A percentile compares a stretch with the other conserved stretches of the same genome.
Evolutionary conservation across 805 yeast genomes (phyloP).

Genomic region (Yarrowia divulgata): DNA sequence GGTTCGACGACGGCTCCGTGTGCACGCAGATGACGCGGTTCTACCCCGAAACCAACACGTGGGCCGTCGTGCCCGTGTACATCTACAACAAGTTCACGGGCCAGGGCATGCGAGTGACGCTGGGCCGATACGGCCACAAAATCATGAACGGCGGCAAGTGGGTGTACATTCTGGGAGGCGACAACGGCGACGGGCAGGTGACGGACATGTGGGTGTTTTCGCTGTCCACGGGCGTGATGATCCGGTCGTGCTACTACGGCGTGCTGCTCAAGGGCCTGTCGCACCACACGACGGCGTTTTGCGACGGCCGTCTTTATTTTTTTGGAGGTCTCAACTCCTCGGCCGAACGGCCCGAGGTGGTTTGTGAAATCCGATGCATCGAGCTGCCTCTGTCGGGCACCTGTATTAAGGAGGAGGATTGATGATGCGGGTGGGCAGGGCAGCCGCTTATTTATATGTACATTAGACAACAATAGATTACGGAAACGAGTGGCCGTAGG

Average conservation of each 20-base stretch:
- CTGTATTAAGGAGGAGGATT: slow-evolving; percentile 29
- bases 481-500: no score
- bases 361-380: slow-evolving; percentile 37
- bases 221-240: slow-evolving; percentile 42
- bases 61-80: slow-evolving; percentile 12
- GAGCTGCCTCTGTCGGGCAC: slow-evolving; percentile 29
- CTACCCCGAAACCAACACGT: slow-evolving; percentile 11
- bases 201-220: slow-evolving; percentile 41
- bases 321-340: slow-evolving; percentile 44
- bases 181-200: slow-evolving; percentile 43
- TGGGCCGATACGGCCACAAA: slow-evolving; percentile 42
- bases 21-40: slow-evolving; percentile 7
- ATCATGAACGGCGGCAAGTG: slow-evolving; percentile 39
- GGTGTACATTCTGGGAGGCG: slow-evolving; percentile 45
- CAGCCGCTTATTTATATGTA: slow-evolving; percentile 36
- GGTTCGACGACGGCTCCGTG: background rate
- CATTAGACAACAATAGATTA: slow-evolving; percentile 18
- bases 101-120: slow-evolving; percentile 18
- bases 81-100: slow-evolving; percentile 37
- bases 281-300: slow-evolving; percentile 41
- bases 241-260: slow-evolving; percentile 43
- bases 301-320: slow-evolving; percentile 43
- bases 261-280: slow-evolving; percentile 43
- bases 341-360: slow-evolving; percentile 10
- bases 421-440: background rate